Conservation (phyloP, 345 rosid genomes). For the Cardamine occulta region DNA sequence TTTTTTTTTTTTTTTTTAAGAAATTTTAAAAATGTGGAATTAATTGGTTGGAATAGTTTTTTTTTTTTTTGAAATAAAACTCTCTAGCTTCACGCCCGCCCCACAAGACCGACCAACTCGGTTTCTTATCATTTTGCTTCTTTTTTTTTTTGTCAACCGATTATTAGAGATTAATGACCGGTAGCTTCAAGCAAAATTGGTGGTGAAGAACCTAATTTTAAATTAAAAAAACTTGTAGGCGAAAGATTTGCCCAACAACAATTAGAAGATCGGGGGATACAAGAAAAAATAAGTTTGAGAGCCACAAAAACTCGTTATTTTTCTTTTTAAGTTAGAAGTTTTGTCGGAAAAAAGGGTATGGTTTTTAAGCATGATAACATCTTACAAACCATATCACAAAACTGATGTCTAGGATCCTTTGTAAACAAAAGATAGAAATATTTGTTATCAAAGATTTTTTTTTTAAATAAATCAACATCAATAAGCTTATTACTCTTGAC, state of each 20-base stretch:
- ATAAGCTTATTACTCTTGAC: too few relatives aligned
- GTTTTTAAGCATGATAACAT: too few relatives aligned
- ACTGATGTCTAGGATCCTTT: too few relatives aligned
- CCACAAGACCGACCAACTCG: slow-evolving; percentile 42
- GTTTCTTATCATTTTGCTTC: slow-evolving; percentile 37
- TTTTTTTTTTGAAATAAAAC: not conserved
- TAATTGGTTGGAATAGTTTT: slow-evolving; percentile 22
- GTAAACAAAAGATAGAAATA: too few relatives aligned
- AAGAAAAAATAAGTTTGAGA: too few relatives aligned
- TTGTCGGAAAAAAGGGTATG: not conserved
- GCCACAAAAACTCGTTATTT: too few relatives aligned
- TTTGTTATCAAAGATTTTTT: too few relatives aligned
- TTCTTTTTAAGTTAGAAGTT: too few relatives aligned
- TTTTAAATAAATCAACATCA: too few relatives aligned
- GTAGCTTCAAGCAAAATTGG: not conserved
- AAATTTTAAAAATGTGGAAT: not conserved
- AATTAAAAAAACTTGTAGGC: not conserved
- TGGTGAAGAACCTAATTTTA: not conserved
- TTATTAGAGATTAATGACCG: not conserved
- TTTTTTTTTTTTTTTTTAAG: not conserved
- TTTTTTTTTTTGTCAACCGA: not conserved
- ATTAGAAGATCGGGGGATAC: too few relatives aligned
- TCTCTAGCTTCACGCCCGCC: slow-evolving; percentile 28
- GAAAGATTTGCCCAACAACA: not conserved
- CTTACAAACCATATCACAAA: too few relatives aligned